A percentile compares a stretch with the other conserved stretches of the same genome.
These are phyloP conservation scores for Candida gorgasii DNA, from an alignment of 805 yeast species.

Conservation along the genomic window DNA sequence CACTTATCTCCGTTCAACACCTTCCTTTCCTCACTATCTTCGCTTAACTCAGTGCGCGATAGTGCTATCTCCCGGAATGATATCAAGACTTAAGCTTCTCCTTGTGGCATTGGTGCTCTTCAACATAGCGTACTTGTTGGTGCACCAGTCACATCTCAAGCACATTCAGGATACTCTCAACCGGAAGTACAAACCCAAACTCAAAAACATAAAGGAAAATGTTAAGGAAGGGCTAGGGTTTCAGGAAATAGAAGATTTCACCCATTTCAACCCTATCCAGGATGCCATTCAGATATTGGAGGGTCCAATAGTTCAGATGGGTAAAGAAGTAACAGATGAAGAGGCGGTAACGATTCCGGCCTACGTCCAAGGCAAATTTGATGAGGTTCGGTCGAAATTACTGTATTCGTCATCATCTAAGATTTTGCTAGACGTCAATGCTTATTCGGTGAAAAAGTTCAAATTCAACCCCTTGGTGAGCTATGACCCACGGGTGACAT, in stretches of 20 bases:
- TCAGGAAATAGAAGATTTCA: background rate
- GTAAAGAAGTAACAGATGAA: background rate
- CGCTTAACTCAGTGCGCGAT: constrained; percentile 1
- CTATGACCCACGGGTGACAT: constrained; percentile 59
- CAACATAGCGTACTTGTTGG: constrained; percentile 1
- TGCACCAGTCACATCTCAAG: background rate
- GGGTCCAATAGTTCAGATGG: background rate
- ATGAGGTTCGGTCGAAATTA: constrained; percentile 19
- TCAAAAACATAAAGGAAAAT: constrained; percentile 4
- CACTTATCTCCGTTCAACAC: background rate
- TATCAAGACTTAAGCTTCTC: constrained; percentile 1
- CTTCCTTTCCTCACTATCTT: background rate
- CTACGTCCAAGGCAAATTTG: constrained; percentile 28
- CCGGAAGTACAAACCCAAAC: constrained; percentile 2
- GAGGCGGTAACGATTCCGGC: background rate
- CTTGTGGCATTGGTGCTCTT: background rate
- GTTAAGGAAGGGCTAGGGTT: constrained; percentile 5
- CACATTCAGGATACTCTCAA: background rate
- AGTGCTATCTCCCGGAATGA: constrained; percentile 2
- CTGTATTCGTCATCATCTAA: constrained; percentile 5
- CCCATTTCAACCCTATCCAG: background rate
- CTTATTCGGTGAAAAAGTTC: background rate
- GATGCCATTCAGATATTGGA: background rate
- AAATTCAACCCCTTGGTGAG: constrained; percentile 2
- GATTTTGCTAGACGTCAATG: constrained; percentile 17